Conservation (phyloP, 1,139 yeast species). For the Zygosaccharomyces pseudobailii region DNA sequence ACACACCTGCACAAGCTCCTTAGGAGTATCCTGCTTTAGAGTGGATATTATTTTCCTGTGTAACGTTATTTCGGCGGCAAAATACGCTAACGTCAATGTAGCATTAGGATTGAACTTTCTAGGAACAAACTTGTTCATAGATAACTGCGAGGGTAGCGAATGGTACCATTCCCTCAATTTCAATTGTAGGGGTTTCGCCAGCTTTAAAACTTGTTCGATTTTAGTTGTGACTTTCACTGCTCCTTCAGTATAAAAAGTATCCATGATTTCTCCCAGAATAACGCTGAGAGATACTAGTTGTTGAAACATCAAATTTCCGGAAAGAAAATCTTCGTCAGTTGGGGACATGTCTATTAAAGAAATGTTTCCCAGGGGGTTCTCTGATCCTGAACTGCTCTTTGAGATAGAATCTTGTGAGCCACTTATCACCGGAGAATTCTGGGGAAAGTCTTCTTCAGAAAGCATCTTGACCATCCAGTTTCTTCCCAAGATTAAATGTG, state of each 20-base stretch:
- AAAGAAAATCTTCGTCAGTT: constrained; percentile 54
- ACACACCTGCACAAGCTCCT: constrained; percentile 63
- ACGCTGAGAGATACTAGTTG: constrained; percentile 64
- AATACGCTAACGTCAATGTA: constrained; percentile 74
- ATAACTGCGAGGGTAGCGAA: constrained; percentile 63
- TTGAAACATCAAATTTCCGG: constrained; percentile 66
- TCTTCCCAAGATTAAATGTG: constrained; percentile 58
- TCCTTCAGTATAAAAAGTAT: constrained; percentile 63
- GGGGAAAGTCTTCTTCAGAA: constrained; percentile 71
- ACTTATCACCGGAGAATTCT: constrained; percentile 34
- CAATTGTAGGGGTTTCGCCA: constrained; percentile 83
- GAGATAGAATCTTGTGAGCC: constrained; percentile 7
- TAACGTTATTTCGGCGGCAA: constrained; percentile 79
- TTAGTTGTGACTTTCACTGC: constrained; percentile 54
- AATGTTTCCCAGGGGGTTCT: constrained; percentile 15
- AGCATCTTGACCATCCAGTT: constrained; percentile 68
- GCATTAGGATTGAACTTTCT: constrained; percentile 66
- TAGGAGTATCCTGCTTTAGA: constrained; percentile 49
- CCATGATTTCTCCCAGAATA: constrained; percentile 68
- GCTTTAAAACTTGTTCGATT: constrained; percentile 60
- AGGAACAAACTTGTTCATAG: constrained; percentile 58
- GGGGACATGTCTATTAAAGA: constrained; percentile 29
- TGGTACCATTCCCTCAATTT: constrained; percentile 80
- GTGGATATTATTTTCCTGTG: constrained; percentile 74
- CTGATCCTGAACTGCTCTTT: constrained; percentile 2